Evolutionary conservation across 176 grass and related monocot genomes (phyloP), one percentile per base, ranked within the genome.

Genomic region (Aegilops speltoides): DNA sequence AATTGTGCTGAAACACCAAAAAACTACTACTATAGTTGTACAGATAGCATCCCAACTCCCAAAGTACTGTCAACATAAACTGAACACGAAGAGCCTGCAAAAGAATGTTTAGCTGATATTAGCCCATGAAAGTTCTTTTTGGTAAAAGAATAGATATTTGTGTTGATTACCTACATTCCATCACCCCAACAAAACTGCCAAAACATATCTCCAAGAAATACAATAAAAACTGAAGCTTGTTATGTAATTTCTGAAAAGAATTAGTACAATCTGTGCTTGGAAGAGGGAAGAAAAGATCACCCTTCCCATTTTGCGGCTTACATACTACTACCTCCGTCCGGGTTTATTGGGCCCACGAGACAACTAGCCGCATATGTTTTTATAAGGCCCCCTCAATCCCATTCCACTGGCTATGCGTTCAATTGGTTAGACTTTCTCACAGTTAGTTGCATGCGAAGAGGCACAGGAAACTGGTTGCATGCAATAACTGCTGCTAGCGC

Each of bases 1-100:
- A 78, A 4, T 25, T 63, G 37, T 45, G 72, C 64, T 87, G 65
- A 71, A 86, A 77, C 64, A 65, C 70, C 75, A 54, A 83, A 84
- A 64, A 28, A 2, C 11, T 79, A 80, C 75, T 84, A 43, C 56
- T 73, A 66, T 46, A 24, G n/a, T 38, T 43, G 41, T 66, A 59
- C 6, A 28, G 65, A 26, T 10, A 48, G 10, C 34, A 69, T 80
- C 43, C 11, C 15, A 73, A 64, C n/a, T 64, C 33, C 28, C 16
- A 54, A 74, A 64, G 31, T 64, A 74, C 22, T 66, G 67, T 41
- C 56, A 73, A 73, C 65, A 69, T 73, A 50, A 70, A 64, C 29
- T 24, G 68, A 73, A 56, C 54, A 84, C 0, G 4, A 79, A 79
- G 9, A 87, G 24, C 66, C 89, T 87, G 66, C 73, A 78, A 54